These are phyloP conservation scores for Pseudotulostoma volvatum DNA, from an alignment of 495 filamentous ascomycete species.

Conservation along the genomic window DNA sequence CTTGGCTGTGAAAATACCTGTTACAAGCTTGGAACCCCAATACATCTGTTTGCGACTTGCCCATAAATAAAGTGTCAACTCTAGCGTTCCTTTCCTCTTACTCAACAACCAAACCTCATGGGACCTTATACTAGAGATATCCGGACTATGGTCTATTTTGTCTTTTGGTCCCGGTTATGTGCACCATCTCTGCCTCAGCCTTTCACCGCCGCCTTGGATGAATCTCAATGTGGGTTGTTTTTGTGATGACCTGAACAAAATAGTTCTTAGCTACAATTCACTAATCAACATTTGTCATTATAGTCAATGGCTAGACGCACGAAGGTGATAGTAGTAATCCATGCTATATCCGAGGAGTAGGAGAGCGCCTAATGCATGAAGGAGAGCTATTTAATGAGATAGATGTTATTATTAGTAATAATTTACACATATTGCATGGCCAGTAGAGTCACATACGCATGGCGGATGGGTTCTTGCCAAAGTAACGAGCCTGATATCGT, in stretches of 20 bases:
- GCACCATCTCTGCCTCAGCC: too few species aligned
- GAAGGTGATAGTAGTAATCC: slow-evolving; percentile 99
- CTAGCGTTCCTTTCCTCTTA: too few species aligned
- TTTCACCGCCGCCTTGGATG: too few species aligned
- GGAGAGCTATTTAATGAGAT: slow-evolving; percentile 58
- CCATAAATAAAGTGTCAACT: too few species aligned
- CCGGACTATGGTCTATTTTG: too few species aligned
- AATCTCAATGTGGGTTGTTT: slow-evolving; percentile 85
- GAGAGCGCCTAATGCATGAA: slow-evolving; percentile 65
- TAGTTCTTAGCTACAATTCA: not conserved
- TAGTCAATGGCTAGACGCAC: slow-evolving; percentile 38
- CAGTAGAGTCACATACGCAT: slow-evolving; percentile 51
- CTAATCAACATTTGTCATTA: not conserved
- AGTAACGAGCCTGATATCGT: slow-evolving; percentile 86
- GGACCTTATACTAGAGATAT: too few species aligned
- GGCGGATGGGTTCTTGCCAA: slow-evolving; percentile 74
- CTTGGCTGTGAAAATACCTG: too few species aligned
- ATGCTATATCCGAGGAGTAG: slow-evolving; percentile 75
- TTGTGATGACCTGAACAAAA: slow-evolving; percentile 73
- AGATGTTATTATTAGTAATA: slow-evolving; percentile 10
- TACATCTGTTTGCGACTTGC: too few species aligned
- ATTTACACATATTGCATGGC: not conserved
- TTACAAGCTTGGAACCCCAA: too few species aligned
- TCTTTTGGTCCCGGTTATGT: too few species aligned
- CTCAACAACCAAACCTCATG: too few species aligned